phyloP scores from a whole-genome alignment of 2,329 filamentous ascomycete genomes.

The Fusarium hostae region DNA sequence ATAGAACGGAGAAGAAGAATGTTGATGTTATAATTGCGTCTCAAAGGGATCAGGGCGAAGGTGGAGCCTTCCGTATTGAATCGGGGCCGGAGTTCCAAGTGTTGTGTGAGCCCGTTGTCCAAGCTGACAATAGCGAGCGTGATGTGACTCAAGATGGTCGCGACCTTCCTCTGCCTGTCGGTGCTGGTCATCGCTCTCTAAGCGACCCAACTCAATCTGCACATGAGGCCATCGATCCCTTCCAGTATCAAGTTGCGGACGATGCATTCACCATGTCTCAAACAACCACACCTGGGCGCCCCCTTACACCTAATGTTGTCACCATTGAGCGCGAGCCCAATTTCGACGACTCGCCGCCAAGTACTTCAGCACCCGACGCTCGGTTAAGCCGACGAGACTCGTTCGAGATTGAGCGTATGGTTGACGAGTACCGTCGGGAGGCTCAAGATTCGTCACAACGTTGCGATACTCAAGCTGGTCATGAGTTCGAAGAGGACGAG shows the following conservation, averaged over 20 bases:
- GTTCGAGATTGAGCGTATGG: slow-evolving; percentile 56
- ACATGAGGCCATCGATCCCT: slow-evolving; percentile 61
- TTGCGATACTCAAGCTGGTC: slow-evolving; percentile 33
- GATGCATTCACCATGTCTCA: slow-evolving; percentile 62
- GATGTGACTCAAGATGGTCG: slow-evolving; percentile 45
- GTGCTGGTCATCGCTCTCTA: slow-evolving; percentile 44
- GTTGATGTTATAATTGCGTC: slow-evolving; percentile 43
- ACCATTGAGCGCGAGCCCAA: slow-evolving; percentile 66
- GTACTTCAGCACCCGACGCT: slow-evolving; percentile 43
- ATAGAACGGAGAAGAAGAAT: slow-evolving; percentile 40
- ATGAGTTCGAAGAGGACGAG: slow-evolving; percentile 53
- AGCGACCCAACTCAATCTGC: slow-evolving; percentile 41
- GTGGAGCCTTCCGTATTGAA: slow-evolving; percentile 46
- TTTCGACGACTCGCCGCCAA: slow-evolving; percentile 54
- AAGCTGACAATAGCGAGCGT: slow-evolving; percentile 40
- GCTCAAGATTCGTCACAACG: slow-evolving; percentile 28
- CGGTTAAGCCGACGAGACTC: slow-evolving; percentile 63
- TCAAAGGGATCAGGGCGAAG: slow-evolving; percentile 39
- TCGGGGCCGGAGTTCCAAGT: slow-evolving; percentile 46
- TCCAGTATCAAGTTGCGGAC: slow-evolving; percentile 67
- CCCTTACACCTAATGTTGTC: slow-evolving; percentile 62
- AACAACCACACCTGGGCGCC: slow-evolving; percentile 52
- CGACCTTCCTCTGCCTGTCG: slow-evolving; percentile 41
- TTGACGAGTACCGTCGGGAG: slow-evolving; percentile 46
- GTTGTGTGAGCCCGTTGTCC: slow-evolving; percentile 35